Percentiles rank a stretch among this genome's conserved stretches.
These are phyloP conservation scores for Pythium guiyangense DNA, from an alignment of 352 stramenopile genomes.

Conservation along the genomic window DNA sequence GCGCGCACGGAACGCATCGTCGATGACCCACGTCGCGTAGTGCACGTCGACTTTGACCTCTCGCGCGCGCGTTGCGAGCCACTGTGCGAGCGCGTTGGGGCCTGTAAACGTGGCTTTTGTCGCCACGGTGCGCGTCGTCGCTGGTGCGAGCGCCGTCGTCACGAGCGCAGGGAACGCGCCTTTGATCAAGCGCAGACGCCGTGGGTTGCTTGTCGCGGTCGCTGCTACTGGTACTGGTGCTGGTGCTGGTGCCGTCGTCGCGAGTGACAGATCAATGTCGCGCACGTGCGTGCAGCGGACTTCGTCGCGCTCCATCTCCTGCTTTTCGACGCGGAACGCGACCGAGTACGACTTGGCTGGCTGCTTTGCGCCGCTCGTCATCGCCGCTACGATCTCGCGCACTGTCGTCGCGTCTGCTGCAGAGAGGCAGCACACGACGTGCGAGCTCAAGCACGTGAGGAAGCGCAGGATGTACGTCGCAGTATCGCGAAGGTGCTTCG, in stretches of 20 bases:
- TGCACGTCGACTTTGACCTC: conserved; percentile 16
- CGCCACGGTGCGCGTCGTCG: conserved; percentile 12
- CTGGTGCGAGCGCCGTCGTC: conserved; percentile 21
- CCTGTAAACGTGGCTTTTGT: conserved; percentile 11
- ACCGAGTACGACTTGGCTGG: conserved; percentile 14
- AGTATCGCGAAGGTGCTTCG: conserved; percentile 40
- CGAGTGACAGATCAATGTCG: not conserved
- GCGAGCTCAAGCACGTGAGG: conserved; percentile 11
- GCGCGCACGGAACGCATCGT: not conserved
- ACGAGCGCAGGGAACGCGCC: conserved; percentile 29
- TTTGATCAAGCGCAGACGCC: conserved; percentile 23
- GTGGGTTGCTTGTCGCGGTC: not conserved
- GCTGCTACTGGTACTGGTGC: too few species aligned
- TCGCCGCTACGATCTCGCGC: not conserved
- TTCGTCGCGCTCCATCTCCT: conserved; percentile 11
- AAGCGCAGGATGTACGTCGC: conserved; percentile 72
- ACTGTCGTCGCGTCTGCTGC: conserved; percentile 3
- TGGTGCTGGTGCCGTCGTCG: not conserved
- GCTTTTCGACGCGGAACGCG: conserved; percentile 11
- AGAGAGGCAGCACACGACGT: conserved; percentile 15
- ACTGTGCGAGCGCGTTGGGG: conserved; percentile 16
- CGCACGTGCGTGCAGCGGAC: conserved; percentile 6
- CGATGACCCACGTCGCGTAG: too few species aligned
- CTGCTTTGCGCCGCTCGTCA: not conserved
- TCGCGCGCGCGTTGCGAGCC: conserved; percentile 18